Evolutionary conservation across 192 early-diverging fungal species (phyloP), one percentile per base, ranked within the genome.

Genomic region (Cladochytrium replicatum): DNA sequence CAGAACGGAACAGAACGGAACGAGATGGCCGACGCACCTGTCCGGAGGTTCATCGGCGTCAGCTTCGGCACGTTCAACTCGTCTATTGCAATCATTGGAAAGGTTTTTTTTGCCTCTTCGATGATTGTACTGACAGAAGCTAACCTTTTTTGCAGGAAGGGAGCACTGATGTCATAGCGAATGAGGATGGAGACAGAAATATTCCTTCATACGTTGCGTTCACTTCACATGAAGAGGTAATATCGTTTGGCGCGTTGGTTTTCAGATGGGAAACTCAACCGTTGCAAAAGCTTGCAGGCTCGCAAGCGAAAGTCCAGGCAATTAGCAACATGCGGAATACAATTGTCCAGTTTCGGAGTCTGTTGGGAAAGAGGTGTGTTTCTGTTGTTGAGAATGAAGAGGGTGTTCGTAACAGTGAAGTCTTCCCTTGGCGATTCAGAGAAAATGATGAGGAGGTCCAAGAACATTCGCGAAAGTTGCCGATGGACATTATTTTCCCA

Each of bases 181-280:
- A 98, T 75, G 90, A 92, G 69, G 95, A 98, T 57, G 95, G 95
- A 64, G 90, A 94, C 72, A 74, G 92, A 49, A 87, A 88, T 67
- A 95, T 92, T 58, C 88, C 95, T 29, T 81, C 89, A 30, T 86
- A 84, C 64, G 84, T 96, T 54, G 89, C 91, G 51, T 93, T 93
- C 77, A 81, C 83, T 0, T 84, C 80, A 37, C 82, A 89, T 41
- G 95, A 93, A 54, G 89, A 89, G 72, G 85, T 89, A 30, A 32
- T 49, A 4, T 9, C 8, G 1, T 57, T 60, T 8, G 29, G 11
- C 60, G 26, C 9, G 4, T 22, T 67, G 21, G 24, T 19, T 28
- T 15, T 2, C 44, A 43, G 19, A 58, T 24, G 9, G 24, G 19
- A 1, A 25, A 23, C 21, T 60, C 13, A 6, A 24, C 5, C 1